Evolutionary conservation across 805 yeast genomes (phyloP).

Genomic region (Priceomyces haplophilus): DNA sequence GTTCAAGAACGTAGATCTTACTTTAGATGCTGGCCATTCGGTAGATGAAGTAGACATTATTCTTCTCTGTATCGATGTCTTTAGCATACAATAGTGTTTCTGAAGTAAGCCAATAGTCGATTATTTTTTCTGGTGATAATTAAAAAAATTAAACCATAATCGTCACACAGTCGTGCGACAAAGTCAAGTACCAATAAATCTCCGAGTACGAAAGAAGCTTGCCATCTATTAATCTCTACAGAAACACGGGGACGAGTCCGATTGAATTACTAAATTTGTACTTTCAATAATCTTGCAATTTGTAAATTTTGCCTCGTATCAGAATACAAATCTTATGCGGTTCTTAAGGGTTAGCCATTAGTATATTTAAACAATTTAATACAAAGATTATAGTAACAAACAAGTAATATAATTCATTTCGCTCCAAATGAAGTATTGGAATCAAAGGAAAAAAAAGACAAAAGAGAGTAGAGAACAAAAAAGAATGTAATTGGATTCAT

Average conservation of each 20-base stretch:
- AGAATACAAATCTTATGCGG: neutral
- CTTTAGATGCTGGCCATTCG: constrained; percentile 48
- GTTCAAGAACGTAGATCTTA: constrained; percentile 82
- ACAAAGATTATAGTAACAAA: neutral
- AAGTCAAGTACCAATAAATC: neutral
- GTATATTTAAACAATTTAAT: neutral
- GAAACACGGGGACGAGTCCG: no score
- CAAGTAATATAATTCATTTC: neutral
- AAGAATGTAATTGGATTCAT: neutral
- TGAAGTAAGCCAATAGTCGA: neutral
- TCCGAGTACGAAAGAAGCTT: no score
- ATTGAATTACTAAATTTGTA: no score
- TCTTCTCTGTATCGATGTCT: constrained; percentile 14
- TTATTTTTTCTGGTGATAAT: constrained; percentile 1
- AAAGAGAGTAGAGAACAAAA: neutral
- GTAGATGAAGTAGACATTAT: constrained; percentile 22
- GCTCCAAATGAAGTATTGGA: neutral
- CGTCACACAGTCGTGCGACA: constrained; percentile 1
- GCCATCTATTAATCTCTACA: no score
- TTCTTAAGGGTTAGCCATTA: neutral
- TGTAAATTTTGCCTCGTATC: no score
- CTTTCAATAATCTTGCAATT: no score
- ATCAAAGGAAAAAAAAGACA: neutral
- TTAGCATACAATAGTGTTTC: constrained; percentile 8
- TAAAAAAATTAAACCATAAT: neutral